Base-by-base conservation (phyloP, 2,329 filamentous ascomycete genomes). In the Rutstroemia sp. region DNA sequence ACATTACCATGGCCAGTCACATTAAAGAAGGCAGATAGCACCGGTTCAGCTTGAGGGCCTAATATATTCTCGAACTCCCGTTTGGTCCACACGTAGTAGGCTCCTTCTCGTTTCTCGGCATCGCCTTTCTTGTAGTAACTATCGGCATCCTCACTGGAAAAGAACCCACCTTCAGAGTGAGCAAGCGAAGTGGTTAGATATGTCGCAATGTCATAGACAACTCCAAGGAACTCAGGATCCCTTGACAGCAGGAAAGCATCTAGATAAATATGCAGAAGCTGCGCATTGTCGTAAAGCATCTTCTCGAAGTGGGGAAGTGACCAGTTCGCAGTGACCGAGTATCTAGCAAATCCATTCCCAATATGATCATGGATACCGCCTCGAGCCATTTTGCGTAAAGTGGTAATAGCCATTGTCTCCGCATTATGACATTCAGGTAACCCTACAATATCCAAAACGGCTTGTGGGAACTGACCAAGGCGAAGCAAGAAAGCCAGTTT, bases 301-400 rank as follows among this genome's bases (percentile, higher is more conserved):
- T 97, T 97, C 74, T 99, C 94, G 65, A 97, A 99, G 70, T 96
- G 92, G 10, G 94, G 94, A 48, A 97, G 76, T 60, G 87, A 89
- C 94, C 94, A 99, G 72, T 97, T 89, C 14, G 84, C 76, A 0
- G 92, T 97, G 7, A 95, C 87, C 14, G 90, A 95, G 69, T 95
- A 96, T 51, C 92, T 82, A 39, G 87, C 83, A 65, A 91, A 90
- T 6, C 89, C 88, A 67, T 88, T 81, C 45, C 88, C 88, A 58
- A 92, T 80, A 59, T 89, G 86, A 65, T 91, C 88, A 60, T 88
- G 80, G 52, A 88, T 83, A 14, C 84, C 86, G 19, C 86, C 84
- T 49, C 81, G 79, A 16, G 82, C 82, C 82, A 97, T 94, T 57
- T 83, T 84, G 41, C 88, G 80, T 49, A 99, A 73, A 0, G 92